Evolutionary conservation across 2,329 filamentous ascomycete species (phyloP), one percentile per base, ranked within the genome.

Genomic region (Aspergillus sp.): DNA sequence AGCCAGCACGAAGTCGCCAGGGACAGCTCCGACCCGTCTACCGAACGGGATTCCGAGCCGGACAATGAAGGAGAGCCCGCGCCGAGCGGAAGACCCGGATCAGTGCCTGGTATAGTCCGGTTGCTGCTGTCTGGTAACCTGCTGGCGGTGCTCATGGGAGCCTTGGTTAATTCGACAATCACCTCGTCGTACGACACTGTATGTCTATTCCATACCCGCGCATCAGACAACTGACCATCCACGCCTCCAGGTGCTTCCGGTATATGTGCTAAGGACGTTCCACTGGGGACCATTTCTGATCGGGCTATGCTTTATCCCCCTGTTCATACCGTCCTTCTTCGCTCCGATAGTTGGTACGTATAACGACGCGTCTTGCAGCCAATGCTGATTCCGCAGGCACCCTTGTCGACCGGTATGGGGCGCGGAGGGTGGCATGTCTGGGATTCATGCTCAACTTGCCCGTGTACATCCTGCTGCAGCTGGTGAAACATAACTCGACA

Each of bases 401-500:
- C 8, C 39, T 42, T 12, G 58, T 61, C 22, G 72, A 77, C 53
- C 66, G 60, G 27, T 72, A 75, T 39, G 79, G 80, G 2, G 71
- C 78, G 2, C 70, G 75, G 15, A 79, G 72, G 63, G 67, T 75
- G 6, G 69, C 73, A 0, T 64, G 75, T 0, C 47, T 61, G 1
- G 49, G 53, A 3, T 83, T 85, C 47, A 44, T 74, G 1, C 44
- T 74, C 11, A 64, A 68, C 1, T 56, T 72, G 5, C 79, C 80
- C 0, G 67, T 75, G 20, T 66, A 81, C 22, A 66, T 82, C 7
- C 71, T 80, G 19, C 61, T 86, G 5, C 72, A 78, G 8, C 69
- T 83, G 35, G 72, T 85, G 26, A 64, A 67, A 0, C 56, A 72
- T 30, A 66, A 81, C 48, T 69, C 61, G 0, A 52, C 73, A 1